Evolutionary conservation across 2,329 filamentous ascomycete genomes (phyloP).

Genomic region (Diaporthe citriasiana): DNA sequence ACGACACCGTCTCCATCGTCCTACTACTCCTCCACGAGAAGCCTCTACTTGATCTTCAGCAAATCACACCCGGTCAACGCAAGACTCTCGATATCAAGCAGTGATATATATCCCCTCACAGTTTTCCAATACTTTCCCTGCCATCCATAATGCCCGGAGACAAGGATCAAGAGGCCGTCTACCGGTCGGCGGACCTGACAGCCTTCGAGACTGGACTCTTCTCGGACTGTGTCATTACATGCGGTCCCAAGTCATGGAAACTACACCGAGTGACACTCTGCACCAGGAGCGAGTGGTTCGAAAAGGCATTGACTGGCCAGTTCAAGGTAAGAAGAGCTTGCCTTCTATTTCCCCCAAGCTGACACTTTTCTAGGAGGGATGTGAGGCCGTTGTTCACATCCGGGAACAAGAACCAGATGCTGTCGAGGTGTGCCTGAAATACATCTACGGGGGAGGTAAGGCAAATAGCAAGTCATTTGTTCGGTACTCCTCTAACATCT

Average conservation of each 20-base stretch:
- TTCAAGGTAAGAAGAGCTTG: not conserved
- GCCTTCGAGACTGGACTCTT: not conserved
- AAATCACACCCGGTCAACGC: not conserved
- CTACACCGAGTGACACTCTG: not conserved
- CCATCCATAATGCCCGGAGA: not conserved
- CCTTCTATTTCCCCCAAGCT: not conserved
- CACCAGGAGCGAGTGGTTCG: not conserved
- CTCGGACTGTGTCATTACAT: not conserved
- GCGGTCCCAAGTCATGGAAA: not conserved
- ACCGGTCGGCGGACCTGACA: not conserved
- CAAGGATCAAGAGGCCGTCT: not conserved
- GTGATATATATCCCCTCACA: fast-evolving
- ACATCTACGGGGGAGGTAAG: conserved; percentile 7
- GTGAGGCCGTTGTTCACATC: not conserved
- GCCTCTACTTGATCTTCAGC: not conserved
- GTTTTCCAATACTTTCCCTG: not conserved
- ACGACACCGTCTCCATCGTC: not conserved
- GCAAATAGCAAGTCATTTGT: fast-evolving
- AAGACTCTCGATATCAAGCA: not conserved
- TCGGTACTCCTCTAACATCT: not conserved
- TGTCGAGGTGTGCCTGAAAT: not conserved
- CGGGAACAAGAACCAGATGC: not conserved
- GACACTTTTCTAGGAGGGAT: not conserved
- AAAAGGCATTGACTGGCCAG: not conserved
- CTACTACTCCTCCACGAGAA: not conserved